phyloP scores from a whole-genome alignment of 345 rosid genomes.

The Noccaea bulbosa region DNA sequence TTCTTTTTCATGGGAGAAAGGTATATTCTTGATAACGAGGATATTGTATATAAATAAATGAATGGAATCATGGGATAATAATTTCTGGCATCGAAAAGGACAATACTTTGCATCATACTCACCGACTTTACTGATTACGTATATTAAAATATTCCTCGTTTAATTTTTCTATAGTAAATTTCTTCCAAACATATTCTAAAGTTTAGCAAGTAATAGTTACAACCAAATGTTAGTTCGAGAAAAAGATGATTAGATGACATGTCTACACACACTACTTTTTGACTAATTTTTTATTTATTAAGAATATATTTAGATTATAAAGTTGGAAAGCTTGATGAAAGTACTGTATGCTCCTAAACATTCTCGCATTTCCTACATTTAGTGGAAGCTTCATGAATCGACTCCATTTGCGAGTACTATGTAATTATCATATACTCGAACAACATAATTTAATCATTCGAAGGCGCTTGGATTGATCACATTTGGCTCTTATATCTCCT shows the following conservation, averaged over 20 bases:
- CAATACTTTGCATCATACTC: slow-evolving; percentile 46
- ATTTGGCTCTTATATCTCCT: background rate
- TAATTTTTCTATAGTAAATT: slow-evolving; percentile 13
- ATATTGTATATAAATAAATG: slow-evolving; percentile 16
- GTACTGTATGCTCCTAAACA: background rate
- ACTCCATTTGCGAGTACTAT: background rate
- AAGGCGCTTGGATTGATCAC: background rate
- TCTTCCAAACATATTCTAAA: background rate
- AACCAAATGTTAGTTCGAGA: slow-evolving; percentile 31
- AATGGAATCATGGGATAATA: slow-evolving; percentile 33
- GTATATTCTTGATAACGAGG: slow-evolving; percentile 34
- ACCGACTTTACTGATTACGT: slow-evolving; percentile 41
- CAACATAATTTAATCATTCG: background rate
- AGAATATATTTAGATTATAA: slow-evolving; percentile 10
- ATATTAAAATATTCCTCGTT: background rate
- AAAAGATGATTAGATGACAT: slow-evolving; percentile 26
- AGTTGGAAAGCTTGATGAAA: slow-evolving; percentile 9
- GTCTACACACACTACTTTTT: slow-evolving; percentile 11
- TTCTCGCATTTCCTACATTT: background rate
- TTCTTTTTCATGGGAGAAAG: slow-evolving; percentile 21
- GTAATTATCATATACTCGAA: slow-evolving; percentile 7
- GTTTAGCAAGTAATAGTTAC: background rate
- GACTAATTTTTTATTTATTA: background rate
- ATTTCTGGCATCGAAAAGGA: slow-evolving; percentile 41
- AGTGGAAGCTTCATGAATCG: background rate